A percentile compares a stretch with the other conserved stretches of the same genome.
phyloP scores from a whole-genome alignment of 2,329 filamentous ascomycete species.

The Dichotomopilus funicola region DNA sequence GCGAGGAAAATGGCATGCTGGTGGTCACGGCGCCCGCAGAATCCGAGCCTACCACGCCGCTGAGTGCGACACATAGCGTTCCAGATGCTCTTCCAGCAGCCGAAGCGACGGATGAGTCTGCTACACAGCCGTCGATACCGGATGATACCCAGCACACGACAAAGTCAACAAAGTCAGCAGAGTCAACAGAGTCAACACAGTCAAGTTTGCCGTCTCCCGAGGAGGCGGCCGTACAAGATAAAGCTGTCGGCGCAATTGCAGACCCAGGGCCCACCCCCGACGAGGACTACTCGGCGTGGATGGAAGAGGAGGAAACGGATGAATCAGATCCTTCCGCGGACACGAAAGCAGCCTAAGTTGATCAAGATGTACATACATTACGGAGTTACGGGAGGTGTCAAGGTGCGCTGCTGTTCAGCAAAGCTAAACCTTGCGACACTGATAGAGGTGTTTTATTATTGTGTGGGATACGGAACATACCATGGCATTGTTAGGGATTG shows the following conservation, averaged over 20 bases:
- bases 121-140: background rate
- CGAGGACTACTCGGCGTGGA: constrained; percentile 23
- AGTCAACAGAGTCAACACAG: background rate
- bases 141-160: background rate
- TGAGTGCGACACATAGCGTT: constrained; percentile 30
- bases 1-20: constrained; percentile 46
- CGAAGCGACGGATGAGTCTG: constrained; percentile 28
- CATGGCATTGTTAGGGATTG: too few species aligned
- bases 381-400: too few species aligned
- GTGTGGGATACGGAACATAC: too few species aligned
- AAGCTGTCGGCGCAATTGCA: background rate
- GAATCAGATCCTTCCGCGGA: background rate
- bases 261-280: constrained; percentile 9
- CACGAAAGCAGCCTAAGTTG: background rate
- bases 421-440: too few species aligned
- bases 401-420: too few species aligned
- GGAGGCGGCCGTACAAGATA: background rate
- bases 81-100: constrained; percentile 30
- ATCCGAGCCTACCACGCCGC: constrained; percentile 51
- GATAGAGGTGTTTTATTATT: too few species aligned
- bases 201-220: background rate
- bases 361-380: background rate
- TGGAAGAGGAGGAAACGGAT: constrained; percentile 12
- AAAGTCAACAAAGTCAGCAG: background rate
- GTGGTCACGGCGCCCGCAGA: constrained; percentile 60